Evolutionary conservation across 306 rosid species (phyloP), one percentile per base, ranked within the genome.

Genomic region (Lathyrus oleraceus): DNA sequence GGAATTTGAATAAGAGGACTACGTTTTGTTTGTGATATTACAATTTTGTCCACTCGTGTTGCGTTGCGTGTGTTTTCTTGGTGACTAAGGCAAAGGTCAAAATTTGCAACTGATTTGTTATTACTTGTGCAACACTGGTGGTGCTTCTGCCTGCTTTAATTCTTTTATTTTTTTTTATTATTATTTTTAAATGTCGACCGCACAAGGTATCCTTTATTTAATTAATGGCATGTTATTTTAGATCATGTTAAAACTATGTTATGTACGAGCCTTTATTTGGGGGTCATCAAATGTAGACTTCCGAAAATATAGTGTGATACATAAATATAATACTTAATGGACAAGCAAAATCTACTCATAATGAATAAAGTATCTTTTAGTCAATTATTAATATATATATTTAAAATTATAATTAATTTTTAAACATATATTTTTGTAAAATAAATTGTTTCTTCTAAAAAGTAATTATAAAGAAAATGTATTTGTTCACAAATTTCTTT

Each of bases 41-140:
- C 73, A 6, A 8, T 21, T 44, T 75, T 45, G 53, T 23, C 27
- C 8, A 4, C 3, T 23, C 14, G 8, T 11, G 56, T 19, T 4
- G 28, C 19, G 2, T 12, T 21, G 9, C 15, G 3, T 61, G 27
- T 64, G 66, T 15, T 71, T 64, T 11, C 81, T 77, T 71, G 81
- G 77, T 38, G 62, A 19, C 8, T 71, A 77, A 76, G 81, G 59
- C 57, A 76, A 20, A 52, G 71, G 81, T 77, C 81, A 77, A 71
- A 56, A 2, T 54, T 54, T 64, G 53, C 67, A 69, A 28, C 44
- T 39, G 10, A 39, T 19, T 25, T 61, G 42, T 42, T 65, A 19
- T 42, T 65, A 19, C 79, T 74, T 74, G 73, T 43, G 59, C 59
- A 10, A 5, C 73, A 65, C 27, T 16, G 12, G 25, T 62, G 39